Conservation (phyloP, 1,284 basidiomycete genomes). For the Ustilago sp. region DNA sequence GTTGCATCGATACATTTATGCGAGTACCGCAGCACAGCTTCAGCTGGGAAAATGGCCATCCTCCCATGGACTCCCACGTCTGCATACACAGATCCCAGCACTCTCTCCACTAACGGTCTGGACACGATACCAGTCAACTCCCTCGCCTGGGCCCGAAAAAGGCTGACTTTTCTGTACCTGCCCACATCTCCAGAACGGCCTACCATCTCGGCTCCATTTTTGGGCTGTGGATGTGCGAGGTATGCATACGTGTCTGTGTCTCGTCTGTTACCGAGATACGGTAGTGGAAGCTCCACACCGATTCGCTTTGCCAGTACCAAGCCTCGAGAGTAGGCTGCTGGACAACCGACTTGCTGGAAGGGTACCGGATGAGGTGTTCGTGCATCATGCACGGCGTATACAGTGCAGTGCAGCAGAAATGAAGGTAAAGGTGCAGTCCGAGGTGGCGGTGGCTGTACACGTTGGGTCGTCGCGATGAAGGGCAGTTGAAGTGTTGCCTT, state of each 20-base stretch:
- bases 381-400: slow-evolving; percentile 43
- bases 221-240: slow-evolving; percentile 27
- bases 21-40: slow-evolving; percentile 41
- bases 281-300: slow-evolving; percentile 40
- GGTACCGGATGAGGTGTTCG: slow-evolving; percentile 21
- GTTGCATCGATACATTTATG: neutral
- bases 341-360: slow-evolving; percentile 33
- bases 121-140: slow-evolving; percentile 48
- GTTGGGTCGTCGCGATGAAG: slow-evolving; percentile 10
- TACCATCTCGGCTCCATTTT: slow-evolving; percentile 30
- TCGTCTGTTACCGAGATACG: slow-evolving; percentile 21
- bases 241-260: slow-evolving; percentile 13
- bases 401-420: slow-evolving; percentile 44
- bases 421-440: slow-evolving; percentile 21
- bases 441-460: slow-evolving; percentile 16
- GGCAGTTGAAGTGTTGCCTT: slow-evolving; percentile 29
- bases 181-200: slow-evolving; percentile 25
- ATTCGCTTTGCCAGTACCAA: slow-evolving; percentile 29
- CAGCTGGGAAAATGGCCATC: slow-evolving; percentile 34
- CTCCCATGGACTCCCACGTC: slow-evolving; percentile 17
- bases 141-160: slow-evolving; percentile 35
- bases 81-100: slow-evolving; percentile 29
- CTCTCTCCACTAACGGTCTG: slow-evolving; percentile 38
- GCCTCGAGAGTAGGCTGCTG: slow-evolving; percentile 30
- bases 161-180: slow-evolving; percentile 23